Evolutionary conservation across 2,329 filamentous ascomycete genomes (phyloP).

Genomic region (Fusarium setosum): DNA sequence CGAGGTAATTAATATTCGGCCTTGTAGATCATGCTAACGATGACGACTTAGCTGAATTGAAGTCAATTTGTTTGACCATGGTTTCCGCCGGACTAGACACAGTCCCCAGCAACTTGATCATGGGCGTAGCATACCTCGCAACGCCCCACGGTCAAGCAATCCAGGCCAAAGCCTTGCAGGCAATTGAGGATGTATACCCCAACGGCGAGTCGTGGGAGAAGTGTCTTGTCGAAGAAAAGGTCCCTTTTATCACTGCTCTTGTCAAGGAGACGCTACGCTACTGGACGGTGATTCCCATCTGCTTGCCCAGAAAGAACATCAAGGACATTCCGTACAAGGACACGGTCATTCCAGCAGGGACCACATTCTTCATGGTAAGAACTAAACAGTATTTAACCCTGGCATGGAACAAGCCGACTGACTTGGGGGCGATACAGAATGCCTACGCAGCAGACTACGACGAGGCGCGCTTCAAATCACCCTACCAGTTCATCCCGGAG

Average conservation of each 20-base stretch:
- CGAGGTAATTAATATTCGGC: background rate
- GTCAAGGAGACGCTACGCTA: constrained; percentile 83
- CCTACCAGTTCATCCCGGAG: constrained; percentile 74
- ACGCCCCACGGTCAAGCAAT: constrained; percentile 74
- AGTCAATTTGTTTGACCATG: constrained; percentile 85
- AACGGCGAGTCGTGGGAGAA: constrained; percentile 80
- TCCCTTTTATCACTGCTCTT: constrained; percentile 80
- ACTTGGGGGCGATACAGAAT: constrained; percentile 58
- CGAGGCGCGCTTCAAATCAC: constrained; percentile 72
- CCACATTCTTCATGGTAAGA: constrained; percentile 80
- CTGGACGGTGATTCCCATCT: constrained; percentile 85
- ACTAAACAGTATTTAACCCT: background rate
- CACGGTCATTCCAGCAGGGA: constrained; percentile 76
- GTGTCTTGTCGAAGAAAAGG: constrained; percentile 78
- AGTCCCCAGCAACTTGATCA: constrained; percentile 81
- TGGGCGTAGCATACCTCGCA: constrained; percentile 82
- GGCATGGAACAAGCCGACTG: background rate
- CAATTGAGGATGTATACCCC: constrained; percentile 78
- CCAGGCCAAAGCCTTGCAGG: constrained; percentile 75
- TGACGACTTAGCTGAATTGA: constrained; percentile 72
- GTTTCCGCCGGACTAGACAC: constrained; percentile 86
- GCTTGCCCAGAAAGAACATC: constrained; percentile 77
- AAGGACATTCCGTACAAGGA: constrained; percentile 78
- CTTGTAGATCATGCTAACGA: background rate
- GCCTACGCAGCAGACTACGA: constrained; percentile 83